phyloP scores from a whole-genome alignment of 164 flowering plant genomes.

The Brasenia schreberi region DNA sequence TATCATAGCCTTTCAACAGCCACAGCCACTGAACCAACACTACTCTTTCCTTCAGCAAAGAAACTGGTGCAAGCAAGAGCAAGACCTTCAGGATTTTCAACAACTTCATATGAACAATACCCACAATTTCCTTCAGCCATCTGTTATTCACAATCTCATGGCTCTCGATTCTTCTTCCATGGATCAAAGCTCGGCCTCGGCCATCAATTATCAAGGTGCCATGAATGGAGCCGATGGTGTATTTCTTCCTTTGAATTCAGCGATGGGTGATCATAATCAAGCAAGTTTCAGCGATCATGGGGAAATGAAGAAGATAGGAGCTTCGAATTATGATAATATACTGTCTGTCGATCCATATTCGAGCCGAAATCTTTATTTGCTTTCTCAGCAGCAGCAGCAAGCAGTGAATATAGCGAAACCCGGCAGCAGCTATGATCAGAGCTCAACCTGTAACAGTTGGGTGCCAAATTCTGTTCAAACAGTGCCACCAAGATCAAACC shows the following conservation, averaged over 20 bases:
- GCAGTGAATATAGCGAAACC: conserved; percentile 3
- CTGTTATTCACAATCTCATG: conserved; percentile 47
- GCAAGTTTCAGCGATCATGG: conserved; percentile 19
- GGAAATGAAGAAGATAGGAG: conserved; percentile 27
- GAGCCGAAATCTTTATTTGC: conserved; percentile 25
- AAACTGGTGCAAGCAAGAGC: conserved; percentile 40
- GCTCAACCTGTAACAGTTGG: conserved; percentile 41
- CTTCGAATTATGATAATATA: conserved; percentile 13
- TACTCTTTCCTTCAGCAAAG: conserved; percentile 30
- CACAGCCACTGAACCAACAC: conserved; percentile 35
- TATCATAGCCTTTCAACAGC: conserved; percentile 42
- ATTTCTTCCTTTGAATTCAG: conserved; percentile 20
- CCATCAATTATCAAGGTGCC: conserved; percentile 8
- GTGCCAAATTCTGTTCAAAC: conserved; percentile 46
- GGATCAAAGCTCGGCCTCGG: conserved; percentile 48
- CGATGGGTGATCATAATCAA: conserved; percentile 21
- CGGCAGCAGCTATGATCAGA: conserved; percentile 19
- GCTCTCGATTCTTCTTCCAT: conserved; percentile 31
- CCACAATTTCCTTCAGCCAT: conserved; percentile 55
- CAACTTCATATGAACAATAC: conserved; percentile 33
- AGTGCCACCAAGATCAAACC: conserved; percentile 23
- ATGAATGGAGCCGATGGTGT: conserved; percentile 16
- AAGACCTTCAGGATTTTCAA: conserved; percentile 18
- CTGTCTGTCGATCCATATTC: conserved; percentile 23
- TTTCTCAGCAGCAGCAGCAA: conserved; percentile 22